These are phyloP conservation scores for Apophysomyces sp. DNA, from an alignment of 371 early-diverging fungal species.

Conservation along the genomic window DNA sequence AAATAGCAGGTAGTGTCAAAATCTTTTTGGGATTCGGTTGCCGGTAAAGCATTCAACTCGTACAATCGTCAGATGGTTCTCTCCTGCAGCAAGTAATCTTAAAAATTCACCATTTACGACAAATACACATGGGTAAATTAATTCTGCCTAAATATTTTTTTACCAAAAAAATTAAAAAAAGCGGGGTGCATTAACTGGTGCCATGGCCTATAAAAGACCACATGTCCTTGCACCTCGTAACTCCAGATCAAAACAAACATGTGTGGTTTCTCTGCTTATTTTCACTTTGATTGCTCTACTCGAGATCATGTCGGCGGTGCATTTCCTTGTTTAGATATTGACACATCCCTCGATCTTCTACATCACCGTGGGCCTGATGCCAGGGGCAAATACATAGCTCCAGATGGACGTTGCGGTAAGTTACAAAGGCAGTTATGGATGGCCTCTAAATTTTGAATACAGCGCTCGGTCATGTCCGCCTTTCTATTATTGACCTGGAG, in stretches of 20 bases:
- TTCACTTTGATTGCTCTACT: slow-evolving; percentile 11
- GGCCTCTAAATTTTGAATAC: background rate
- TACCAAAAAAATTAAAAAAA: background rate
- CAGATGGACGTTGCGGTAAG: slow-evolving; percentile 23
- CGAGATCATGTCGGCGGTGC: background rate
- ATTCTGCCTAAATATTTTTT: background rate
- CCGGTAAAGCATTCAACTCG: too few species aligned
- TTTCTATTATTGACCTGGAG: slow-evolving; percentile 23
- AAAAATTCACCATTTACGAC: too few species aligned
- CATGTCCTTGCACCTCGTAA: too few species aligned
- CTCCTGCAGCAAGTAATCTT: too few species aligned
- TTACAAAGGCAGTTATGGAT: background rate
- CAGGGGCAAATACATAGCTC: slow-evolving; percentile 15
- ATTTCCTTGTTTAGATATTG: slow-evolving; percentile 16
- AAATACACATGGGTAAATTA: background rate
- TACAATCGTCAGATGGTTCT: too few species aligned
- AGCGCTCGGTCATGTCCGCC: slow-evolving; percentile 15
- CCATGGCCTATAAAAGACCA: background rate
- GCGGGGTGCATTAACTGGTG: too few species aligned
- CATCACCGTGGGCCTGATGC: slow-evolving; percentile 28
- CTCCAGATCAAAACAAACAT: background rate
- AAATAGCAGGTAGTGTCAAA: too few species aligned
- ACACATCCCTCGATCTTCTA: slow-evolving; percentile 14
- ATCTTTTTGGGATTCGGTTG: too few species aligned
- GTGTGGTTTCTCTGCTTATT: slow-evolving; percentile 26